Evolutionary conservation across 148 eudicot genomes (phyloP).

Genomic region (Spergularia marina): DNA sequence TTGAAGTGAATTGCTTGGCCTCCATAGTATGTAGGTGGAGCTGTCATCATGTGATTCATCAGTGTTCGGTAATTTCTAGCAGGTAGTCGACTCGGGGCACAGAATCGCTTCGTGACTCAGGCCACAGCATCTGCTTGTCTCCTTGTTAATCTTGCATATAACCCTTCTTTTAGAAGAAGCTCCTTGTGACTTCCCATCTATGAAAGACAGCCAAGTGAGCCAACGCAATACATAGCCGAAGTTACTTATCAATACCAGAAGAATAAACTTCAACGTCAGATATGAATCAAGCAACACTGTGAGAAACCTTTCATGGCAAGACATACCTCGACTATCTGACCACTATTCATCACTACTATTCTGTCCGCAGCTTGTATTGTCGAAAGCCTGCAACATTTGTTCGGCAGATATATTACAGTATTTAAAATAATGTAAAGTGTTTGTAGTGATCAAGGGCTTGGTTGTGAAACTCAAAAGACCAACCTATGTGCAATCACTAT

Average conservation of each 20-base stretch:
- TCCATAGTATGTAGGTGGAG: constrained; percentile 2
- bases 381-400: constrained; percentile 59
- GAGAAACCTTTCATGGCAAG: background rate
- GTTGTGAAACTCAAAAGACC: constrained; percentile 15
- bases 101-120: constrained; percentile 24
- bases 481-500: constrained; percentile 95
- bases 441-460: background rate
- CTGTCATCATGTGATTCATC: constrained; percentile 3
- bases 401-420: constrained; percentile 16
- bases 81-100: background rate
- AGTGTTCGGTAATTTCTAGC: background rate
- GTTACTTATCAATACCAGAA: background rate
- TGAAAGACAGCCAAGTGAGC: background rate
- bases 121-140: constrained; percentile 86
- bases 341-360: constrained; percentile 87
- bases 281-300: background rate
- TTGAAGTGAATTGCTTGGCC: background rate
- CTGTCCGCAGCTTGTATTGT: constrained; percentile 96
- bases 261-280: background rate
- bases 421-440: constrained; percentile 13
- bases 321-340: constrained; percentile 81
- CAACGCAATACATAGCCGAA: background rate
- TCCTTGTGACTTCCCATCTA: constrained; percentile 87
- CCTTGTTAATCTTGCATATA: constrained; percentile 78
- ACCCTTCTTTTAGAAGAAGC: constrained; percentile 69